Evolutionary conservation across 129 eudicot species (phyloP), one percentile per base, ranked within the genome.

Genomic region (Gnaphalium uliginosum): DNA sequence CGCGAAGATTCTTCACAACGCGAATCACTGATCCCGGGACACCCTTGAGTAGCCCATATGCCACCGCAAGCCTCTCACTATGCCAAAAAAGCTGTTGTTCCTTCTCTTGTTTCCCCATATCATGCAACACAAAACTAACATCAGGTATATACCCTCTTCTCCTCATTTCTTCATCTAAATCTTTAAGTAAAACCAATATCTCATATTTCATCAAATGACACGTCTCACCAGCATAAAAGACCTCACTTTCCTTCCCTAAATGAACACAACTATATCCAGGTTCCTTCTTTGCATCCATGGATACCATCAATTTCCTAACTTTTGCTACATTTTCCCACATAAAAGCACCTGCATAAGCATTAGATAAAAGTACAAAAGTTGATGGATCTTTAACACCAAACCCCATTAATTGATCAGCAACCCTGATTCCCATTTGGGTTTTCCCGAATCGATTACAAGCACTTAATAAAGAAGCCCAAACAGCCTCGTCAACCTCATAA

Each of bases 41-140:
- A 54, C 90, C 65, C 37, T 85, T 90, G 48, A 90, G 85, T 82
- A 93, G 77, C 60, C 96, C 98, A 77, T 90, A 90, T 4, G 96
- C 96, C 26, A 90, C 87, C 27, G 96, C 98, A 61, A 88, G 68
- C 76, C 96, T 72, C 83, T 93, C 98, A 71, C 98, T 90, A 80
- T 93, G 98, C 96, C 92, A 93, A 76, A 88, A 87, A 33, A 90
- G 89, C 69, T 90, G 98, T 29, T 83, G 82, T 83, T 87, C 98
- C 88, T 90, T 86, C 78, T 93, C 98, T 25, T 81, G 77, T 41
- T 83, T 76, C 27, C 85, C 96, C 89, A 90, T 68, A 27, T 88
- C 98, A 78, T 78, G 95, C 81, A 93, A 88, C 74, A 93, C 96
- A 68, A 66, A 83, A 72, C 89, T 86, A 69, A 89, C 87, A 60